Evolutionary conservation across 352 stramenopile genomes (phyloP).

Genomic region (Pythium utonaiense): DNA sequence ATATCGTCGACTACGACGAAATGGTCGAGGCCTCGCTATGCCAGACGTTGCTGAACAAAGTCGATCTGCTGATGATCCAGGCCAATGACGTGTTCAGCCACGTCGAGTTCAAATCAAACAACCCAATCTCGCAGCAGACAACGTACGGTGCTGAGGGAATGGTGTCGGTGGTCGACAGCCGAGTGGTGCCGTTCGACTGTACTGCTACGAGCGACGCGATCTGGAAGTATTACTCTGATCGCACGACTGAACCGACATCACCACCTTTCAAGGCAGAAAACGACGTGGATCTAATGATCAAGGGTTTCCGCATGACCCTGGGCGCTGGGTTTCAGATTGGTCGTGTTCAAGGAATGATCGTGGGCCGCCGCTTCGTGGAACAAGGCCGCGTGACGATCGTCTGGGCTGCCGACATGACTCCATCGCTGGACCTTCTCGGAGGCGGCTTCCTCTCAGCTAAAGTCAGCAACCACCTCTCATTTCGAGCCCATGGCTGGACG

Average conservation of each 20-base stretch:
- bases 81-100: not conserved
- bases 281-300: slow-evolving; percentile 13
- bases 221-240: slow-evolving; percentile 7
- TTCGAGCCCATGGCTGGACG: slow-evolving; percentile 4
- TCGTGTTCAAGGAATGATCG: slow-evolving; percentile 7
- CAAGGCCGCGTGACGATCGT: not conserved
- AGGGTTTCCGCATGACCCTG: slow-evolving; percentile 6
- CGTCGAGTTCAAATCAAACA: not conserved
- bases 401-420: slow-evolving; percentile 4
- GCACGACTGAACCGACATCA: not conserved
- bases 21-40: not conserved
- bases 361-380: slow-evolving; percentile 9
- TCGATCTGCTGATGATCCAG: slow-evolving; percentile 1
- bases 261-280: not conserved
- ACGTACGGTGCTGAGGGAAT: not conserved
- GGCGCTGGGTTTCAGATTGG: not conserved
- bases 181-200: slow-evolving; percentile 6
- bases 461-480: not conserved
- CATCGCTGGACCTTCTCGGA: not conserved
- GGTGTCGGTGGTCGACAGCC: slow-evolving; percentile 1
- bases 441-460: not conserved
- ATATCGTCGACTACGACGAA: slow-evolving; percentile 12
- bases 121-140: not conserved
- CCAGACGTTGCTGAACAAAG: slow-evolving; percentile 1
- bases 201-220: not conserved